These are phyloP conservation scores for Strobilomyces confusus DNA, from an alignment of 768 basidiomycete species.

Conservation along the genomic window DNA sequence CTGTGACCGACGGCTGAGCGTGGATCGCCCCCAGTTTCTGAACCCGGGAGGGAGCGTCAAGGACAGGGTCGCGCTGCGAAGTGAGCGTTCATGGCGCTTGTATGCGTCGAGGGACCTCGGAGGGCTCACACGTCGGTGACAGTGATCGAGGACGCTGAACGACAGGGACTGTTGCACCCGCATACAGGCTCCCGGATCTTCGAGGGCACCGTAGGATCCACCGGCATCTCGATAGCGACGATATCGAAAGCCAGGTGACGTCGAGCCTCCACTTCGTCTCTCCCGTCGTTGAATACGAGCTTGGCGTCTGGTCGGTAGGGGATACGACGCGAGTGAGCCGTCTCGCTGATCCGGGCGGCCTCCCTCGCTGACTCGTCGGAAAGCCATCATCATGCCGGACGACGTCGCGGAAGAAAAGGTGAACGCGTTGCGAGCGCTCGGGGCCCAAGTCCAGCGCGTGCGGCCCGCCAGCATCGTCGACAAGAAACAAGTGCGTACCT, in stretches of 20 bases:
- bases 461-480: slow-evolving; percentile 96
- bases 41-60: slow-evolving; percentile 99
- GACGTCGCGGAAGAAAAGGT: slow-evolving; percentile 92
- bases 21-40: slow-evolving; percentile 73
- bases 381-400: slow-evolving; percentile 88
- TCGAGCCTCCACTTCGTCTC: neutral
- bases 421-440: slow-evolving; percentile 74
- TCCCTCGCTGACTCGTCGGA: neutral
- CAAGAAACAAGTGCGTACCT: slow-evolving; percentile 73
- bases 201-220: slow-evolving; percentile 95
- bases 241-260: slow-evolving; percentile 80
- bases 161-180: slow-evolving; percentile 74
- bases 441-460: slow-evolving; percentile 85
- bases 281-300: neutral
- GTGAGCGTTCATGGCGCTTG: slow-evolving; percentile 40
- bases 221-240: slow-evolving; percentile 94
- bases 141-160: slow-evolving; percentile 97
- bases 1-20: neutral
- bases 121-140: neutral
- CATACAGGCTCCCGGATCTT: slow-evolving; percentile 90
- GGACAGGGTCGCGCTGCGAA: slow-evolving; percentile 91
- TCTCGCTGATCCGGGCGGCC: too few relatives aligned
- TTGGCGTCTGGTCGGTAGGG: slow-evolving; percentile 41
- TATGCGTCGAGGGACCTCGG: neutral
- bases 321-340: slow-evolving; percentile 75